phyloP scores from a whole-genome alignment of 768 basidiomycete genomes.

The Galerina marginata region DNA sequence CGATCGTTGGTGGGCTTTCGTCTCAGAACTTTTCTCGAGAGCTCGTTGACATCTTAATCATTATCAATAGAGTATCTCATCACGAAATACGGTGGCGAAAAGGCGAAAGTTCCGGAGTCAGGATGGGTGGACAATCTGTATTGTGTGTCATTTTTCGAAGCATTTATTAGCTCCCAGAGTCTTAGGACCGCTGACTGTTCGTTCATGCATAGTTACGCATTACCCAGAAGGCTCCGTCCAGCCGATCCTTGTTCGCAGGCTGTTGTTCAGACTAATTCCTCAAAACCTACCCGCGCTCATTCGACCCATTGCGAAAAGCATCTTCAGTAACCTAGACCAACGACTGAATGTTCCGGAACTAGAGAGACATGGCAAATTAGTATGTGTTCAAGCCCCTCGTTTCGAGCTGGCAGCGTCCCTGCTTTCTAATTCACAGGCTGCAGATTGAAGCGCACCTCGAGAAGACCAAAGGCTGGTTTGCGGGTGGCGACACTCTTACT shows the following conservation, averaged over 20 bases:
- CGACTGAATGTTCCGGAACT: slow-evolving; percentile 32
- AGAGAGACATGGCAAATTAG: slow-evolving; percentile 31
- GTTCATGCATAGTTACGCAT: slow-evolving; percentile 34
- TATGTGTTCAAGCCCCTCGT: slow-evolving; percentile 7
- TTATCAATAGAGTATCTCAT: slow-evolving; percentile 48
- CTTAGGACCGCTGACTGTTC: background rate
- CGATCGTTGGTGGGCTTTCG: slow-evolving; percentile 44
- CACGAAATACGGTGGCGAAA: slow-evolving; percentile 40
- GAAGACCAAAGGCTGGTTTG: slow-evolving; percentile 17
- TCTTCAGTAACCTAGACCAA: slow-evolving; percentile 32
- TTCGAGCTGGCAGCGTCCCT: background rate
- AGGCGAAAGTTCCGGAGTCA: slow-evolving; percentile 26
- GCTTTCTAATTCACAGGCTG: background rate
- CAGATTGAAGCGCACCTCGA: slow-evolving; percentile 25
- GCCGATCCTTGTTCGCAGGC: slow-evolving; percentile 41
- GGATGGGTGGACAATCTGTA: slow-evolving; percentile 41
- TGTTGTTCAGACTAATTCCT: slow-evolving; percentile 36
- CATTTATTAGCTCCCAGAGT: background rate
- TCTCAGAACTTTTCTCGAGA: background rate
- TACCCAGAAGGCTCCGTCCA: slow-evolving; percentile 47
- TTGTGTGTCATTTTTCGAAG: slow-evolving; percentile 26
- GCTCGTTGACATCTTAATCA: slow-evolving; percentile 35
- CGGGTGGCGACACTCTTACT: slow-evolving; percentile 17
- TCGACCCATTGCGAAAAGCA: slow-evolving; percentile 33
- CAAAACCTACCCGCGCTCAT: slow-evolving; percentile 37